A percentile compares a stretch with the other conserved stretches of the same genome.
phyloP scores from a whole-genome alignment of 2,329 filamentous ascomycete species.

The Sclerotinia borealis region DNA sequence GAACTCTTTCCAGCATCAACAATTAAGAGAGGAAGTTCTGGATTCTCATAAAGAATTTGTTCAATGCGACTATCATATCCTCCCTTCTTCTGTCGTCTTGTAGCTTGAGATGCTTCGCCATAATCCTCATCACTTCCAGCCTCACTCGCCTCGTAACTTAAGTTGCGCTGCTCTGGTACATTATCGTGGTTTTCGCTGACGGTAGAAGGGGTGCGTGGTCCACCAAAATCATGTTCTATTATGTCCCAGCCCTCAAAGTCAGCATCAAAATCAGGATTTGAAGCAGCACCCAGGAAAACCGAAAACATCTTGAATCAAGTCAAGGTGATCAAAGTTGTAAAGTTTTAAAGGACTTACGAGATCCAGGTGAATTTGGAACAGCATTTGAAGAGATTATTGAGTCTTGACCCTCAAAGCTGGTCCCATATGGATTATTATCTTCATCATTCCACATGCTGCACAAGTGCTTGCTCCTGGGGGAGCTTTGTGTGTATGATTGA shows the following conservation, averaged over 20 bases:
- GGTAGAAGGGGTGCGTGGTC: conserved; percentile 45
- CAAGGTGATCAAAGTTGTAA: conserved; percentile 9
- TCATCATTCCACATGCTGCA: conserved; percentile 94
- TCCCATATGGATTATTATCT: conserved; percentile 94
- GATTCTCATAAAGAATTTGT: conserved; percentile 94
- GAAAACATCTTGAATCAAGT: conserved; percentile 32
- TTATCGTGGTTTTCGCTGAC: conserved; percentile 54
- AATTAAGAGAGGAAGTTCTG: conserved; percentile 82
- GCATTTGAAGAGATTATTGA: conserved; percentile 64
- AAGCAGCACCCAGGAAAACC: conserved; percentile 33
- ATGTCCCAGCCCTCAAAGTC: conserved; percentile 39
- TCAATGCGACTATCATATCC: conserved; percentile 94
- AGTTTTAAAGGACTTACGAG: conserved; percentile 42
- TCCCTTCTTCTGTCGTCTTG: conserved; percentile 66
- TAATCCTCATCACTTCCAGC: conserved; percentile 46
- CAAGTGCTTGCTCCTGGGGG: conserved; percentile 43
- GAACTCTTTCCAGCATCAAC: conserved; percentile 92
- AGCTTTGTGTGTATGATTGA: conserved; percentile 13
- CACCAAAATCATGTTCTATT: conserved; percentile 49
- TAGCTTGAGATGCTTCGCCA: conserved; percentile 35
- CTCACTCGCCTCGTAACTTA: conserved; percentile 36
- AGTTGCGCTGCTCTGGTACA: conserved; percentile 16
- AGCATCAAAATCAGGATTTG: conserved; percentile 33
- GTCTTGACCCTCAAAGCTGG: conserved; percentile 82
- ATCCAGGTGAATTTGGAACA: conserved; percentile 56